Evolutionary conservation across 1,139 yeast species (phyloP).

Genomic region (Geotrichum australiense): DNA sequence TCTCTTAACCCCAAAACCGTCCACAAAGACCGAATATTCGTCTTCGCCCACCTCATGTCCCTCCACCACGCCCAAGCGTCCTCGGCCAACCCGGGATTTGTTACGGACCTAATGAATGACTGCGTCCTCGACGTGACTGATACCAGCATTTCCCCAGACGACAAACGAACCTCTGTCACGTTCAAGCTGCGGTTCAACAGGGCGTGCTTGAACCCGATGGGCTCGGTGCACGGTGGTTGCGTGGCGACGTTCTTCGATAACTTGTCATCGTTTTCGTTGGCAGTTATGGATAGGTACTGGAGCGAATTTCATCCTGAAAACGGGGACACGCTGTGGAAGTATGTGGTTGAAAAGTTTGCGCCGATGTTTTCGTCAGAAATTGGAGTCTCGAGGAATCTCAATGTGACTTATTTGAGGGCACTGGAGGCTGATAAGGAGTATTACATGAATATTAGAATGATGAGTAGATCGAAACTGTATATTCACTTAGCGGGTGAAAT

Average conservation of each 20-base stretch:
- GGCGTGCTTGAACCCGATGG: conserved; percentile 10
- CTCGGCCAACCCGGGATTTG: conserved; percentile 3
- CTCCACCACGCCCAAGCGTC: neutral
- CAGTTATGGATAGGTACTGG: conserved; percentile 29
- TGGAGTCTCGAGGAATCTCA: conserved; percentile 12
- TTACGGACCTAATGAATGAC: neutral
- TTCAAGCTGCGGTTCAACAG: conserved; percentile 8
- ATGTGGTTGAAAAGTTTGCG: conserved; percentile 18
- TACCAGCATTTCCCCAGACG: neutral
- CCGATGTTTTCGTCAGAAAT: conserved; percentile 1
- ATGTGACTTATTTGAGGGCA: conserved; percentile 11
- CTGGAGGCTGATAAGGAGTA: conserved; percentile 6
- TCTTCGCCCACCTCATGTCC: neutral
- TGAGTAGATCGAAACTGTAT: conserved; percentile 1
- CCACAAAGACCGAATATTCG: conserved; percentile 5
- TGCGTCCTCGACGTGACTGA: conserved; percentile 18
- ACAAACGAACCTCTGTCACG: conserved; percentile 1
- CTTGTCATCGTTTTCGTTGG: conserved; percentile 25
- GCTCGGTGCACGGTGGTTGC: conserved; percentile 33
- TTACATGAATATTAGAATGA: conserved; percentile 6
- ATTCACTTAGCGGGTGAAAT: conserved; percentile 9
- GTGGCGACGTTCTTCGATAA: conserved; percentile 31
- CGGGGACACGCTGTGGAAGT: conserved; percentile 5
- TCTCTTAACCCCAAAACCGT: conserved; percentile 6
- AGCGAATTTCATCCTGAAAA: conserved; percentile 18